Conservation (phyloP, 208 protist genomes). For the Trypanosoma cruzi region DNA sequence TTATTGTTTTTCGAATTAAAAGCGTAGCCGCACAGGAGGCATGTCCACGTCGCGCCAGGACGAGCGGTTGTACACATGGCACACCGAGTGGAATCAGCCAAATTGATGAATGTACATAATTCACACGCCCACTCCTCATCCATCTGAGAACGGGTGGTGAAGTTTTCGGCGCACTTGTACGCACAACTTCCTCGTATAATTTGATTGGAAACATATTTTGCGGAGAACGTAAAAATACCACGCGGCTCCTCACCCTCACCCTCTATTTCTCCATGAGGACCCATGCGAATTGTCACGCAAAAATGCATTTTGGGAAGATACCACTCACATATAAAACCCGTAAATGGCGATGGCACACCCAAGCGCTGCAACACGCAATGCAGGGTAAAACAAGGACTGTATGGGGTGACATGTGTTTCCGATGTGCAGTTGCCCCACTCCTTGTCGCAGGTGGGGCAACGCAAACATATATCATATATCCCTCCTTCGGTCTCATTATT, state of each 20-base stretch:
- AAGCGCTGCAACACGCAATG: constrained; percentile 53
- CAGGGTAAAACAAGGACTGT: constrained; percentile 56
- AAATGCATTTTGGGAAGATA: neutral
- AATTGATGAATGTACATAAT: constrained; percentile 85
- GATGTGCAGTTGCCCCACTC: constrained; percentile 57
- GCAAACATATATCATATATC: constrained; percentile 23
- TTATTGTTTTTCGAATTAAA: constrained; percentile 60
- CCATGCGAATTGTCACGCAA: constrained; percentile 15
- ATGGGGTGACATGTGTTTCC: constrained; percentile 46
- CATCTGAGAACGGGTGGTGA: constrained; percentile 16
- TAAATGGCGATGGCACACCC: constrained; percentile 55
- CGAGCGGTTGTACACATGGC: constrained; percentile 81
- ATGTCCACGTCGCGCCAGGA: constrained; percentile 74
- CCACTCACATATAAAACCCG: constrained; percentile 38
- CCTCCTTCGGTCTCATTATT: neutral
- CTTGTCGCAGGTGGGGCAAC: constrained; percentile 69
- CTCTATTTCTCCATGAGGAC: constrained; percentile 22
- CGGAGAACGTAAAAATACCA: constrained; percentile 56
- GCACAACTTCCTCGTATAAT: constrained; percentile 51
- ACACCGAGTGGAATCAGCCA: constrained; percentile 66
- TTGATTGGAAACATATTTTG: constrained; percentile 36
- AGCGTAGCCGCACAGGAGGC: constrained; percentile 70
- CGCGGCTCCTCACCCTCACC: constrained; percentile 53
- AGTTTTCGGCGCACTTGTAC: constrained; percentile 43
- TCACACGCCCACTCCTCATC: constrained; percentile 71